Evolutionary conservation across 1,284 basidiomycete genomes (phyloP).

Genomic region (Cerioporus squamosus): DNA sequence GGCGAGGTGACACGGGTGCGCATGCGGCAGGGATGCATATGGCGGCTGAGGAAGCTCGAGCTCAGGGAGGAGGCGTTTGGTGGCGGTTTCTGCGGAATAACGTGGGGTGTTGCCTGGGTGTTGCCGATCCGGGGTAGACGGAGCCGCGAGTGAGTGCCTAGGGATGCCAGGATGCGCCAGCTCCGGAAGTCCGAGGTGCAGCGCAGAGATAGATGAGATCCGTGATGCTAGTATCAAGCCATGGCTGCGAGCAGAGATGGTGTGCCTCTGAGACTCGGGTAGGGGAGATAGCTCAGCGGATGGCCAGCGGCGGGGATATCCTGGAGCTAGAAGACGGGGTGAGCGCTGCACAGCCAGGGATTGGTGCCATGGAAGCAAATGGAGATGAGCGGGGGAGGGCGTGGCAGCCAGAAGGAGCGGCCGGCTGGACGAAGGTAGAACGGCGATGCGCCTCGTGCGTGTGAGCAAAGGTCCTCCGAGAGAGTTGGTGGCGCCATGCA

Average conservation of each 20-base stretch:
- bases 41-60: no score
- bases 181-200: background rate
- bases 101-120: background rate
- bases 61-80: background rate
- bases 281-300: conserved; percentile 6
- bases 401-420: background rate
- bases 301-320: background rate
- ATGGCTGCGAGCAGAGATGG: background rate
- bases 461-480: background rate
- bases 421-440: background rate
- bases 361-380: background rate
- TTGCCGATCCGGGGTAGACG: background rate
- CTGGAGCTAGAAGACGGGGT: background rate
- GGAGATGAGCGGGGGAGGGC: background rate
- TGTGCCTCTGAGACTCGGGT: no score
- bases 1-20: no score
- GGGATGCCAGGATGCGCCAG: background rate
- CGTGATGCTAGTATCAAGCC: conserved; percentile 3
- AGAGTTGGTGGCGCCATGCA: conserved; percentile 1
- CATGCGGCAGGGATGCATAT: no score
- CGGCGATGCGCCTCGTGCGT: background rate
- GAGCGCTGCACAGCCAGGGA: background rate
- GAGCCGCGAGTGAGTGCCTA: no score
- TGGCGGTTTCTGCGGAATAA: background rate
- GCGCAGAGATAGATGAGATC: conserved; percentile 1